Base-by-base conservation (phyloP, 2,329 filamentous ascomycete genomes). In the Ophiostoma ulmi region DNA sequence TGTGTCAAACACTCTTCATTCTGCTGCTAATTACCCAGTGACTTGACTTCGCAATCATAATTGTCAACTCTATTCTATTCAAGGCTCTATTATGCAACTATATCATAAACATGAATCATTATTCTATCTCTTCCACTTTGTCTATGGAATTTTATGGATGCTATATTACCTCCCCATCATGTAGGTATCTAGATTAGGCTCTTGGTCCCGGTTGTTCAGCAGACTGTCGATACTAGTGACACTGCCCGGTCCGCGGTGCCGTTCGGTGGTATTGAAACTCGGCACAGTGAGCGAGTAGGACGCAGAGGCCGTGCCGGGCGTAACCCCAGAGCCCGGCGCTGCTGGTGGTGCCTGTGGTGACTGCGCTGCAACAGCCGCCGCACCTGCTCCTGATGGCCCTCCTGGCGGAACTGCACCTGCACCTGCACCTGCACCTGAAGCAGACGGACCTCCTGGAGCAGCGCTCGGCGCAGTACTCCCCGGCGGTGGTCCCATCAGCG, bases 181-280 rank as follows among this genome's bases (percentile, higher is more conserved):
- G 36, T 74, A 74, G 5, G 64, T 31, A n/a, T 69, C 64, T 5
- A 70, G 68, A 39, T 72, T 68, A 3, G 73, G 73, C 52, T 72
- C 71, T 38, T 72, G 66, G 61, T 73, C 72, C 36, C 58, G 69
- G 61, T 67, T 69, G 35, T 74, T 74, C 8, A 74, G 67, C 67
- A 74, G 67, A 22, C 73, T 74, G 73, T 72, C 71, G n/a, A 74
- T 74, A 72, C 73, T 74, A 35, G 65, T 70, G 20, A 73, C 70
- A 41, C 72, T 74, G 52, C 55, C 61, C 8, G 69, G 69, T 3
- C 69, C 66, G 8, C 66, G 68, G 3, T 61, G 69, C 38, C 58
- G 66, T 41, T 5, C 55, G 20, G 26, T 38, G 14, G 36, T 61
- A 35, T 41, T 36, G 1, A 61, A 36, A 2, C 38, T 31, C 17